phyloP scores from a whole-genome alignment of 192 early-diverging fungal genomes.

The Gigaspora rosea region DNA sequence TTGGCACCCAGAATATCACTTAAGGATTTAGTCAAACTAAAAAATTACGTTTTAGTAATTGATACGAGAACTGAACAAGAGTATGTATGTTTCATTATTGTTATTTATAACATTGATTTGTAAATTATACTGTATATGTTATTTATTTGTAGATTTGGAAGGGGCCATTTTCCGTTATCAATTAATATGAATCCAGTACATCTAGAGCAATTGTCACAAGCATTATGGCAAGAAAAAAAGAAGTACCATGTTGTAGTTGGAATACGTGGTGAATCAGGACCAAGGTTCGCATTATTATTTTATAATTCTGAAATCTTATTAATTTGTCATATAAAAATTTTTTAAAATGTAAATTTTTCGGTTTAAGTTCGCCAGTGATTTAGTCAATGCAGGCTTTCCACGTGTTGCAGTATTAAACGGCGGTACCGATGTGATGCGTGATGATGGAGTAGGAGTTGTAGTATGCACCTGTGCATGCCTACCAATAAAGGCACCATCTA shows the following conservation, averaged over 20 bases:
- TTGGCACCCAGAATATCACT: conserved; percentile 57
- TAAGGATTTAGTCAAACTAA: conserved; percentile 48
- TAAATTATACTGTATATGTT: not conserved
- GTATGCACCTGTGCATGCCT: conserved; percentile 40
- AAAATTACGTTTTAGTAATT: conserved; percentile 53
- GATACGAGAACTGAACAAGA: conserved; percentile 59
- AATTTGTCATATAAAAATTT: not conserved
- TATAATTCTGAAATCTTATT: not conserved
- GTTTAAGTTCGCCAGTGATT: conserved; percentile 48
- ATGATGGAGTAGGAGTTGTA: conserved; percentile 17
- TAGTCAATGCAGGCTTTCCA: conserved; percentile 47
- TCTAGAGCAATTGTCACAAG: conserved; percentile 42
- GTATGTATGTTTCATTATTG: conserved; percentile 37
- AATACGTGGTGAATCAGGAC: conserved; percentile 45
- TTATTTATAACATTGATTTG: not conserved
- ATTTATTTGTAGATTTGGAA: conserved; percentile 42
- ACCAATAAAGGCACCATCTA: conserved; percentile 37
- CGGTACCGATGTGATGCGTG: conserved; percentile 50
- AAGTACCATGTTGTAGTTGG: conserved; percentile 58
- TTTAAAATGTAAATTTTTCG: not conserved
- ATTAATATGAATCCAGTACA: conserved; percentile 52
- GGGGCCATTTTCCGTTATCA: conserved; percentile 58
- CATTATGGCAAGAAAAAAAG: conserved; percentile 51
- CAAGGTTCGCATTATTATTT: conserved; percentile 42
- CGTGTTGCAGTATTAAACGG: conserved; percentile 54